Conservation (phyloP, 1,139 yeast species). For the Hyphopichia wangnamkhiaoensis region DNA sequence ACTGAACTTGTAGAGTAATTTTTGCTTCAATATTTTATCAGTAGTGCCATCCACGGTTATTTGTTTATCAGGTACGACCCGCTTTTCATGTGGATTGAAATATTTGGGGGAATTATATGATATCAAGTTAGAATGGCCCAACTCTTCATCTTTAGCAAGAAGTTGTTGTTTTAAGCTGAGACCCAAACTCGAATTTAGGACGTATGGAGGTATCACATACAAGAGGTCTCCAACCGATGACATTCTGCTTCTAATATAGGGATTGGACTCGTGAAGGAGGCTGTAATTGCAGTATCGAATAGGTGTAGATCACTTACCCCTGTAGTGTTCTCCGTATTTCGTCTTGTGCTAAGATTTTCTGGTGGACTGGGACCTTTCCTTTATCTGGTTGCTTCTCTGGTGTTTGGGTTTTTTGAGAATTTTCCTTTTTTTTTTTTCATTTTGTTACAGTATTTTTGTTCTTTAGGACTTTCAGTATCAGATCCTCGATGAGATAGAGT, state of each 20-base stretch:
- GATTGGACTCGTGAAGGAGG: no score
- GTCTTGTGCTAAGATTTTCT: no score
- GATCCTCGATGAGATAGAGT: no score
- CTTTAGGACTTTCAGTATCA: no score
- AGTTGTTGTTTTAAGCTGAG: slow-evolving; percentile 31
- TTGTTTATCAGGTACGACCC: slow-evolving; percentile 12
- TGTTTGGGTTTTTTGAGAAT: no score
- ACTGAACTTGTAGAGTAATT: slow-evolving; percentile 37
- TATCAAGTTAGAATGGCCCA: slow-evolving; percentile 31
- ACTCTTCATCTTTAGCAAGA: slow-evolving; percentile 20
- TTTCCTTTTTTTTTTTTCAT: no score
- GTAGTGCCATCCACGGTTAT: slow-evolving; percentile 35
- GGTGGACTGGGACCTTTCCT: no score
- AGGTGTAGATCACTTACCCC: no score
- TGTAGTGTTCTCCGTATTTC: no score
- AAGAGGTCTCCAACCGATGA: slow-evolving; percentile 14
- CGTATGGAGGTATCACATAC: slow-evolving; percentile 47
- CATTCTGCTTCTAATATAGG: neutral
- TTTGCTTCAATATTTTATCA: slow-evolving; percentile 35
- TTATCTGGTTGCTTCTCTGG: no score
- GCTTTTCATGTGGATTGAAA: slow-evolving; percentile 15
- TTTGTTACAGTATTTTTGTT: no score
- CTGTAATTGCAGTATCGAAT: no score
- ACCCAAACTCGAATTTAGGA: slow-evolving; percentile 41
- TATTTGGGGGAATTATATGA: slow-evolving; percentile 26